Evolutionary conservation across 139 green algal genomes (phyloP), one percentile per base, ranked within the genome.

Genomic region (Gonium pectorale): DNA sequence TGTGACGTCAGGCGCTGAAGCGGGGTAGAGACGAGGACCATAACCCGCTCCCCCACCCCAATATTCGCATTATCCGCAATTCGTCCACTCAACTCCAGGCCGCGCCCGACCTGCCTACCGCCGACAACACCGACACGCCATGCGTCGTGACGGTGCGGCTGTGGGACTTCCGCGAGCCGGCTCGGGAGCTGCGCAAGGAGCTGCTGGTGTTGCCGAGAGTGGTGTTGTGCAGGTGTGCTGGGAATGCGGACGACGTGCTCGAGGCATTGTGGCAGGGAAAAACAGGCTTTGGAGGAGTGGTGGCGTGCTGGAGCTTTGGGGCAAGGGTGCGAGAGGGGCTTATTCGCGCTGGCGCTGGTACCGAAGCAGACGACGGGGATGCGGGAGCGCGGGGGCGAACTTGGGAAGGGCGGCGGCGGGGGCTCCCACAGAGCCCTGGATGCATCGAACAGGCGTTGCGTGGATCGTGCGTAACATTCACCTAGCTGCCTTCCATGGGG

Each of bases 131-230:
- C 43, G 78, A 84, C 63, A 75, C 63, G 43, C 63, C 78, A 15
- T 84, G 78, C 78, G 54, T 84, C 24, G 78, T 84, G 62, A 66
- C 43, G 31, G 78, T 84, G 33, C 78, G 78, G 44, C 64, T 84
- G 63, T 84, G 78, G 78, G 78, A 84, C 31, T 64, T 67, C 31
- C 62, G 62, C 5, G 62, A 74, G 2, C 62, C 62, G 9, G 27
- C 11, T 26, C 40, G 56, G 3, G 62, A 84, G 78, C 78, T 84
- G 62, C 31, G 63, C n/a, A 44, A 46, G 56, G 74, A 82, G 59
- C 38, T 83, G 77, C 60, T 73, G 77, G 41, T 67, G 60, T 43
- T 73, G n/a, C 60, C 60, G 27, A n/a, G 43, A 17, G 77, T 83
- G 77, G 60, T 64, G 77, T n/a, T 83, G 77, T 73, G 77, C 60